Percentiles rank a stretch among this genome's conserved stretches.
These are phyloP conservation scores for Amanita exitialis DNA, from an alignment of 768 basidiomycete genomes.

Conservation along the genomic window DNA sequence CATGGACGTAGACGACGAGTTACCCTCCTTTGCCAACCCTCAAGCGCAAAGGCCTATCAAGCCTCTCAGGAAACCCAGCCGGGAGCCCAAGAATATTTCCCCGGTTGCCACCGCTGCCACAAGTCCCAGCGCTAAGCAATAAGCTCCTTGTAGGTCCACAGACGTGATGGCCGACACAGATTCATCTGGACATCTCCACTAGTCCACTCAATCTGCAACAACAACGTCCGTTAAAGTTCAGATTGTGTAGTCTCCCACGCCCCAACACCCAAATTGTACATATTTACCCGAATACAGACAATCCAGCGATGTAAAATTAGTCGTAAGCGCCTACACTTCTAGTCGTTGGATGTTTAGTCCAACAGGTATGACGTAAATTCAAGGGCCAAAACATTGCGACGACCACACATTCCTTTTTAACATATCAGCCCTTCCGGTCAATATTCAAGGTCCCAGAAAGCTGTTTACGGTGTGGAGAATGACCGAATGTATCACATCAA, in stretches of 20 bases:
- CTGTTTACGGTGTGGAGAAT: neutral
- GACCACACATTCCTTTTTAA: neutral
- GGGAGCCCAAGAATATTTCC: neutral
- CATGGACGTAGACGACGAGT: constrained; percentile 2
- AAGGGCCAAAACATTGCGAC: neutral
- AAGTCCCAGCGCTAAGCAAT: neutral
- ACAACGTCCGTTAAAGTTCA: neutral
- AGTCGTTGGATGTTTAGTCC: neutral
- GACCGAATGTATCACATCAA: neutral
- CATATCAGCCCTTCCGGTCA: neutral
- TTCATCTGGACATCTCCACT: too few species aligned
- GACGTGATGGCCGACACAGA: neutral
- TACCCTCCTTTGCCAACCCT: neutral
- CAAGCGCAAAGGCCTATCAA: neutral
- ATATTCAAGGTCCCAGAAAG: neutral
- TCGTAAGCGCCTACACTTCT: neutral
- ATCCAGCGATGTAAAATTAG: neutral
- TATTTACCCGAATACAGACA: neutral
- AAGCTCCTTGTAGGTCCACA: neutral
- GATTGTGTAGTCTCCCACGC: neutral
- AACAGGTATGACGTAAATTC: neutral
- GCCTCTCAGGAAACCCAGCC: neutral
- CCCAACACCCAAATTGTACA: neutral
- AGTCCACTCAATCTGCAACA: neutral
- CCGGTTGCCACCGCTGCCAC: neutral